phyloP scores from a whole-genome alignment of 2,329 filamentous ascomycete species.

The Phialophora tarda region DNA sequence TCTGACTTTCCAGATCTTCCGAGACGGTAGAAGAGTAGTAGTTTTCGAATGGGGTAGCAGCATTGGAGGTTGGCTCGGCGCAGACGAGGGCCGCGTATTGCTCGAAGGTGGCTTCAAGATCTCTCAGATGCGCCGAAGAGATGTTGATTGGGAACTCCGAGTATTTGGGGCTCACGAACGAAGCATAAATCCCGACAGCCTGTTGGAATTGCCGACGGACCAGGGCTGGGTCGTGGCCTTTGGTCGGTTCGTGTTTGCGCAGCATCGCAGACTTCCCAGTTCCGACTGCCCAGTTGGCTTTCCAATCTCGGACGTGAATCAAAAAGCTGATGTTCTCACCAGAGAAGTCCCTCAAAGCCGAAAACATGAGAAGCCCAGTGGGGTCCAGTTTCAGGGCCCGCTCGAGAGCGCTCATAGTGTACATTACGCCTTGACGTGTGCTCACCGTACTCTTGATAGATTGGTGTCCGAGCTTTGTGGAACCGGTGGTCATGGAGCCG shows the following conservation, averaged over 20 bases:
- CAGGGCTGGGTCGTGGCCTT: constrained; percentile 39
- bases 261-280: constrained; percentile 24
- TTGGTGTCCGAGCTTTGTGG: constrained; percentile 41
- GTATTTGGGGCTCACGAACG: constrained; percentile 65
- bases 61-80: constrained; percentile 50
- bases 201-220: constrained; percentile 61
- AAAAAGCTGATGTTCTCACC: constrained; percentile 74
- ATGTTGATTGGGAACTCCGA: constrained; percentile 73
- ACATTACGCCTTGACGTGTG: constrained; percentile 54
- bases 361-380: constrained; percentile 66
- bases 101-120: constrained; percentile 64
- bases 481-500: constrained; percentile 43
- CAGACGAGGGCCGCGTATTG: constrained; percentile 51
- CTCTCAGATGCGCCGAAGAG: constrained; percentile 61
- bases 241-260: constrained; percentile 38
- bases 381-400: constrained; percentile 64
- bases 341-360: constrained; percentile 69
- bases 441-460: constrained; percentile 47
- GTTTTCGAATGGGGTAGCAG: constrained; percentile 48
- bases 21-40: constrained; percentile 38
- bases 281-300: constrained; percentile 45
- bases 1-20: constrained; percentile 39
- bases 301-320: constrained; percentile 63
- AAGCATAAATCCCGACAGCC: constrained; percentile 66
- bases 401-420: constrained; percentile 68